Base-by-base conservation (phyloP, 306 rosid genomes). In the Castanospermum australe region DNA sequence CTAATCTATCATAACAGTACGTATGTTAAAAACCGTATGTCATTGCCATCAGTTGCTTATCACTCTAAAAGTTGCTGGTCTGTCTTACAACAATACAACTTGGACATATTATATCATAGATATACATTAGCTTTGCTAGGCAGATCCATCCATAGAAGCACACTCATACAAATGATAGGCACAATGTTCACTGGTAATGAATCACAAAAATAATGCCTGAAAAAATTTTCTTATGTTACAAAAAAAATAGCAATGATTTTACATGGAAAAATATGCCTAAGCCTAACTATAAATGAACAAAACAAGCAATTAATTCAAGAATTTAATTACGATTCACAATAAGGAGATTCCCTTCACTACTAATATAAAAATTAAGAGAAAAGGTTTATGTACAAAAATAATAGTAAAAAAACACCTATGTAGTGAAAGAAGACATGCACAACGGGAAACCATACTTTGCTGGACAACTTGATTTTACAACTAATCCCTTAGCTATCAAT, bases 391-490 rank as follows among this genome's bases (percentile, higher is more conserved):
- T 55, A 28, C 65, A 62, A 68, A 81, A 74, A 36, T 30, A 72
- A 60, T 20, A 22, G 54, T 38, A n/a, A 18, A 77, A 39, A 67
- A 17, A 64, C 25, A 45, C 33, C n/a, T n/a, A 66, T 14, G 28
- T 9, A 39, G 77, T 59, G 52, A 76, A 45, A 76, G 55, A 77
- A 39, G 5, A 28, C 35, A 68, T 6, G 73, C 39, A 81, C 21
- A 44, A 65, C 20, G 35, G 38, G 71, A 73, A 64, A 39, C 14
- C 92, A 77, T 95, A 92, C 98, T 92, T 95, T 61, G 98, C 97
- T 8, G 98, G 99, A 82, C 93, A 86, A 79, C 90, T 92, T 60
- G 99, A 95, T 83, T 91, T 92, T 60, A 87, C 92, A 83, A 86
- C 96, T 50, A 95, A 87, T 82, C 97, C 93, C 83, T 89, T 92